Evolutionary conservation across 1,284 basidiomycete genomes (phyloP), one percentile per base, ranked within the genome.

Genomic region (Sparassis latifolia): DNA sequence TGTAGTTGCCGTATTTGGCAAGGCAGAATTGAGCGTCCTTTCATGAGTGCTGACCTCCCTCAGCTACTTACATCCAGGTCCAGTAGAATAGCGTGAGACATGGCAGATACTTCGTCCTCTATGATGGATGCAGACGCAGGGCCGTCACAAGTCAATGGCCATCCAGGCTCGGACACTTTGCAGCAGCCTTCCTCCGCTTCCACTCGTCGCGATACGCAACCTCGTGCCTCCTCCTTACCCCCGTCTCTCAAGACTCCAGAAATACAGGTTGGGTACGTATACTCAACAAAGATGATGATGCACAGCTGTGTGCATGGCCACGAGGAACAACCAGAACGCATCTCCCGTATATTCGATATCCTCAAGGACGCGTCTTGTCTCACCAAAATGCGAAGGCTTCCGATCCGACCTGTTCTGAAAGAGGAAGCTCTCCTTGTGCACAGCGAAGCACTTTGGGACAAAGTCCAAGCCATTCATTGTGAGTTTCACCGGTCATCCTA

Each of bases 381-480:
- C 44, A 61, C 70, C 27, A 77, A 82, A 57, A 97, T 97, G 92
- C 80, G 84, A 60, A 77, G 78, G 52, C 71, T 99, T 33, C 81
- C 81, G 0, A 86, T 91, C 56, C 77, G 91, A 40, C 78, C 83
- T 46, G 92, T 89, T 3, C 74, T 77, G 41, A 79, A 79, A 53
- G 78, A 87, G 39, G 95, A 99, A 69, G 89, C 86, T 6, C 70
- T 89, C 50, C 81, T 97, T 6, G 92, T 98, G 1, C 96, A 99
- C 67, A 87, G 84, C 47, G 80, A 89, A 58, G 86, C 89, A 47
- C 85, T 95, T 58, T 97, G 94, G 93, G 80, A 93, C 54, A 92
- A 92, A 66, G 86, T 99, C 27, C 73, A 88, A 57, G 83, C 80
- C 20, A 84, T 90, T 33, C 79, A 83, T 63, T 71, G 88, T 92